Evolutionary conservation across 257 asterid species (phyloP).

Genomic region (Solanum arcanum): DNA sequence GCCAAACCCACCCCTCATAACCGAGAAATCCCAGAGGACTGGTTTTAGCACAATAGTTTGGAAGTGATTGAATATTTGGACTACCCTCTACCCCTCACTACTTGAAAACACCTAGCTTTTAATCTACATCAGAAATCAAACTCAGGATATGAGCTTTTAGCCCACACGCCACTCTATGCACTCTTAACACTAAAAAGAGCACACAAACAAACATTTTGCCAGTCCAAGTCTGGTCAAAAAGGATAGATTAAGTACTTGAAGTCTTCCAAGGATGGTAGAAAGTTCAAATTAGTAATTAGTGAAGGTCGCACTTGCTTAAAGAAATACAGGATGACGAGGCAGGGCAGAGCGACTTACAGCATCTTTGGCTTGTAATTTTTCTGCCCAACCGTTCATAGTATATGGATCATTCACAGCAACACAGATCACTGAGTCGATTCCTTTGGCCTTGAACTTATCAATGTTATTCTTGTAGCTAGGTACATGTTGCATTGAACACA

Average conservation of each 20-base stretch:
- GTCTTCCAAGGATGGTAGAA: background rate
- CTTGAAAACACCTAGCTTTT: background rate
- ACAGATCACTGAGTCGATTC: slow-evolving; percentile 83
- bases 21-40: background rate
- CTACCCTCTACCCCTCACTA: background rate
- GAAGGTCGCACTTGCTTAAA: background rate
- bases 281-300: background rate
- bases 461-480: slow-evolving; percentile 87
- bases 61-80: background rate
- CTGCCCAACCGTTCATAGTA: slow-evolving; percentile 86
- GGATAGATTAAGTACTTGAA: background rate
- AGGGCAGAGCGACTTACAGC: slow-evolving; percentile 41
- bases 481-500: slow-evolving; percentile 79
- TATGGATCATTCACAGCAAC: slow-evolving; percentile 91
- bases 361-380: slow-evolving; percentile 73
- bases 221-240: background rate
- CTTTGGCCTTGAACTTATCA: slow-evolving; percentile 75
- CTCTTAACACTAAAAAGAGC: background rate
- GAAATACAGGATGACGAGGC: background rate
- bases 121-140: background rate
- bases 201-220: background rate
- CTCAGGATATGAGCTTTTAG: background rate
- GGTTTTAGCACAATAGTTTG: background rate
- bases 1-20: background rate
- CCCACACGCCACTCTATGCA: background rate